These are phyloP conservation scores for Penicillium oxalicum DNA, from an alignment of 2,329 filamentous ascomycete genomes.

Conservation along the genomic window DNA sequence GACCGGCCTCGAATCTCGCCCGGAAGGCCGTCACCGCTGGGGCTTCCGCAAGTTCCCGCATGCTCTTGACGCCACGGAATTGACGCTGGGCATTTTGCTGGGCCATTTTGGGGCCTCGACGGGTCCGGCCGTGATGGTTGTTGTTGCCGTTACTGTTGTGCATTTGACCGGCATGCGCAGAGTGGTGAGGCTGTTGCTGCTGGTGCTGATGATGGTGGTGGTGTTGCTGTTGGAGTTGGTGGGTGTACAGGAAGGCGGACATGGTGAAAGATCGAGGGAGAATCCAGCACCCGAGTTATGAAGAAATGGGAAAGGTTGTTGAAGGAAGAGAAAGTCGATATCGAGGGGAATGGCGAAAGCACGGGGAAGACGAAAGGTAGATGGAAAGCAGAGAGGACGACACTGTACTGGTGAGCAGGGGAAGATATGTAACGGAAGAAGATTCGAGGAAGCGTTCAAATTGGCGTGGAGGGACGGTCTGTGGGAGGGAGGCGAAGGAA, in stretches of 20 bases:
- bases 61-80: constrained; percentile 75
- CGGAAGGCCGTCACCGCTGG: constrained; percentile 72
- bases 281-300: constrained; percentile 22
- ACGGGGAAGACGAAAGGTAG: constrained; percentile 14
- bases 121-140: constrained; percentile 78
- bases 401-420: constrained; percentile 9
- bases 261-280: constrained; percentile 31
- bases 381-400: constrained; percentile 4
- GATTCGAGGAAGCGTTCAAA: constrained; percentile 2
- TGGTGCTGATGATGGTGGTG: neutral
- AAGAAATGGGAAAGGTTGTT: constrained; percentile 18
- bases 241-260: constrained; percentile 45
- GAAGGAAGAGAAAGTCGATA: constrained; percentile 12
- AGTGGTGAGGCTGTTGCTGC: constrained; percentile 32
- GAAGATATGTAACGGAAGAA: constrained; percentile 2
- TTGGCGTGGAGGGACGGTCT: constrained; percentile 2
- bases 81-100: constrained; percentile 81
- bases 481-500: constrained; percentile 17
- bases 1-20: constrained; percentile 79
- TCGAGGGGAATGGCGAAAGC: too few relatives aligned
- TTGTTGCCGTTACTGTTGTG: constrained; percentile 73
- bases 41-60: constrained; percentile 80
- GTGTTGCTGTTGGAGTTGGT: constrained; percentile 41
- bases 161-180: constrained; percentile 46
- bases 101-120: constrained; percentile 73